Conservation (phyloP, 2,329 filamentous ascomycete species). For the Claviceps digitariae region DNA sequence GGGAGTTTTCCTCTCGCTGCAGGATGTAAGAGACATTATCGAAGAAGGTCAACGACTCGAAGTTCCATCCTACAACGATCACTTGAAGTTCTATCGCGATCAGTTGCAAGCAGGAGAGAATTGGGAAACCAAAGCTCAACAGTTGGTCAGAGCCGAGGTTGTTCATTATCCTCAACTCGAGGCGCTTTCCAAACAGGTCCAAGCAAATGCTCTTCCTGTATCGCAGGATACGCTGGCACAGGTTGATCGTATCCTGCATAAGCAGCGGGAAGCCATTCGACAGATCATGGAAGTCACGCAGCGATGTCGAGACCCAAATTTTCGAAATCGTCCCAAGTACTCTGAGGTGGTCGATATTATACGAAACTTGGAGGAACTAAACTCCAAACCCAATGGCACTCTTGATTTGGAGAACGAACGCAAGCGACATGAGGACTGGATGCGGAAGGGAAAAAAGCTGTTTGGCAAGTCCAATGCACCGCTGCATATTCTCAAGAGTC, state of each 20-base stretch:
- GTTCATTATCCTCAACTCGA: constrained; percentile 93
- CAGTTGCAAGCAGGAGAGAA: constrained; percentile 64
- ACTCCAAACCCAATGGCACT: constrained; percentile 83
- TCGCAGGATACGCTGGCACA: constrained; percentile 64
- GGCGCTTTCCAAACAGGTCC: constrained; percentile 73
- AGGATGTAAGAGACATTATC: constrained; percentile 69
- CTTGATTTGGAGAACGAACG: constrained; percentile 89
- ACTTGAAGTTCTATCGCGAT: constrained; percentile 61
- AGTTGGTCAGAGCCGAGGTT: constrained; percentile 80
- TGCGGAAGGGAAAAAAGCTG: constrained; percentile 92
- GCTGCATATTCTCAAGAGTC: constrained; percentile 83
- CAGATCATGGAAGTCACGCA: constrained; percentile 74
- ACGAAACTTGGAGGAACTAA: constrained; percentile 74
- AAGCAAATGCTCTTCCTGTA: constrained; percentile 58
- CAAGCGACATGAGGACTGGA: constrained; percentile 96
- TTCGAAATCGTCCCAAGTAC: constrained; percentile 72
- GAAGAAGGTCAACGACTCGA: constrained; percentile 63
- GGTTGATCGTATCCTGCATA: constrained; percentile 86
- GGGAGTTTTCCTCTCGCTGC: constrained; percentile 53
- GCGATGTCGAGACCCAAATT: constrained; percentile 60
- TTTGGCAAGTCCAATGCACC: constrained; percentile 98
- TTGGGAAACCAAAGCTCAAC: constrained; percentile 88
- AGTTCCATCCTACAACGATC: constrained; percentile 67
- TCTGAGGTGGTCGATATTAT: constrained; percentile 81
- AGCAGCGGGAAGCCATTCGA: constrained; percentile 86